Conservation (phyloP, 306 rosid genomes). For the Vachellia collinsii region DNA sequence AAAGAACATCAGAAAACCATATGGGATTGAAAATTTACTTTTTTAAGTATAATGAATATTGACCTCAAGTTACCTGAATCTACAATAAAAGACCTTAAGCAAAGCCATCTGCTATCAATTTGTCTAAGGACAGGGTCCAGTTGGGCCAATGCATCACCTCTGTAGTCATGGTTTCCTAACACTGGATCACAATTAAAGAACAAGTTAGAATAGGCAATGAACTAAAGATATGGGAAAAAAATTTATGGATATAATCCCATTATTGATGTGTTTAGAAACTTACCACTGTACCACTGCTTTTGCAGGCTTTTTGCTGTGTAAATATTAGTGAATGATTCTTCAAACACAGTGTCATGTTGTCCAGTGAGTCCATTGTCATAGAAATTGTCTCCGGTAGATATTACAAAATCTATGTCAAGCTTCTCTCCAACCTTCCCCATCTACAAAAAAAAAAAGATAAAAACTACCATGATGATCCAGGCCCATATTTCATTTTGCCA, state of each 20-base stretch:
- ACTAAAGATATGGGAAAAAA: not conserved
- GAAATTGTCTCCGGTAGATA: constrained; percentile 65
- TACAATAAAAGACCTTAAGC: constrained; percentile 58
- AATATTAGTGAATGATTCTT: constrained; percentile 54
- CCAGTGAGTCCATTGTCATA: constrained; percentile 55
- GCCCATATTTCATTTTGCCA: not conserved
- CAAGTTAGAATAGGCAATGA: not conserved
- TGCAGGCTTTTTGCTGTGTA: constrained; percentile 55
- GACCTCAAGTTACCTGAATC: constrained; percentile 44
- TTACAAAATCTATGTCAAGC: constrained; percentile 56
- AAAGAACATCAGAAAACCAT: not conserved
- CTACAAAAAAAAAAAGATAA: constrained; percentile 33
- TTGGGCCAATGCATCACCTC: constrained; percentile 61
- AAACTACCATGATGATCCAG: not conserved
- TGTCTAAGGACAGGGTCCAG: constrained; percentile 49
- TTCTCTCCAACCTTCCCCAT: constrained; percentile 59
- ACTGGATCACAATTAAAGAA: constrained; percentile 41
- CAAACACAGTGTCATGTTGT: constrained; percentile 43
- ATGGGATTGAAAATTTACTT: not conserved
- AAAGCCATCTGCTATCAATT: constrained; percentile 58
- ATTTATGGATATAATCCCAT: not conserved
- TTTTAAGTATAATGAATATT: not conserved
- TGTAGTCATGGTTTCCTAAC: constrained; percentile 67
- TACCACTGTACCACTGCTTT: constrained; percentile 60
- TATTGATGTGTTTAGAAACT: constrained; percentile 37